Percentiles rank a stretch among this genome's conserved stretches.
phyloP scores from a whole-genome alignment of 2,329 filamentous ascomycete species.

The Fusarium sacchari region DNA sequence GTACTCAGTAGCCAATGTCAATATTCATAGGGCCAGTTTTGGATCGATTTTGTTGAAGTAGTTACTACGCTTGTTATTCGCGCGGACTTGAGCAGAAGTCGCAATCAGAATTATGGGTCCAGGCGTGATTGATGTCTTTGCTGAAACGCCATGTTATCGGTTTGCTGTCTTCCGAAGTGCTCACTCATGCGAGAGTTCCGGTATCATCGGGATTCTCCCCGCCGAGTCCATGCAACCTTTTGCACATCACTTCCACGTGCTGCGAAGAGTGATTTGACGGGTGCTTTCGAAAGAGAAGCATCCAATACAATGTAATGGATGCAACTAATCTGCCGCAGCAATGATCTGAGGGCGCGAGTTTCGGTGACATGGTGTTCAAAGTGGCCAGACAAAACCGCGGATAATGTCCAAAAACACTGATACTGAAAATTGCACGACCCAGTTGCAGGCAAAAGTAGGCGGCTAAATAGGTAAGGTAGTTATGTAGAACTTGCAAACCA shows the following conservation, averaged over 20 bases:
- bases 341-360: constrained; percentile 6
- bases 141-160: background rate
- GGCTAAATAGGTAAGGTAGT: constrained; percentile 30
- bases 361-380: constrained; percentile 10
- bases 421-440: background rate
- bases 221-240: constrained; percentile 5
- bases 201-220: constrained; percentile 32
- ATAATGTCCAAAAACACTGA: constrained; percentile 6
- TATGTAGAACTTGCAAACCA: background rate
- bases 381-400: constrained; percentile 8
- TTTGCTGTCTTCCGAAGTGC: background rate
- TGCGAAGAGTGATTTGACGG: background rate
- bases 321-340: background rate
- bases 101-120: constrained; percentile 26
- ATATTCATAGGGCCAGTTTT: background rate
- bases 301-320: background rate
- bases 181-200: constrained; percentile 1
- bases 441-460: constrained; percentile 17
- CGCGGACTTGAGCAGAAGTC: constrained; percentile 20
- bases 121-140: background rate
- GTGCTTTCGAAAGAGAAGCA: background rate
- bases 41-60: constrained; percentile 2
- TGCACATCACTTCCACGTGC: constrained; percentile 27
- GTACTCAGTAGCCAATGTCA: background rate
- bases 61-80: constrained; percentile 17